Base-by-base conservation (phyloP, 345 rosid species). In the Eutrema heterophyllum region DNA sequence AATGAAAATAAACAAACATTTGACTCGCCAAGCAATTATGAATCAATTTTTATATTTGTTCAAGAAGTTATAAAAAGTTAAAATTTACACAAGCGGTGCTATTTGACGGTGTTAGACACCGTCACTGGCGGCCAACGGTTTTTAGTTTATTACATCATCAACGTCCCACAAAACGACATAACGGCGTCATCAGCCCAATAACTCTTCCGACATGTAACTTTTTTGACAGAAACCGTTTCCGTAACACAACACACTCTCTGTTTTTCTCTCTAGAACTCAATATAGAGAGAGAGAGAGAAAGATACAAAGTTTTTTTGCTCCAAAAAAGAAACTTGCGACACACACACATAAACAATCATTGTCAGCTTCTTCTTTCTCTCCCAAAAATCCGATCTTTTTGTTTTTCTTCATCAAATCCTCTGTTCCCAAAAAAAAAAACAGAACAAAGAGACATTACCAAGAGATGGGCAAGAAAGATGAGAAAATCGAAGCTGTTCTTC, bases 391-490 rank as follows among this genome's bases (percentile, higher is more conserved):
- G 4, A 26, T 48, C 36, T n/a, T 58, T 36, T 2, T 5, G 12
- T 6, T 66, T 46, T 21, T 53, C 1, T 14, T 54, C 14, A 26
- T 35, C 21, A 67, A 24, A 2, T 65, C 24, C 71, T 62, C 46
- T 71, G 52, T 51, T 57, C 48, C 13, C 2, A 6, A 27, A 30
- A 5, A 0, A 30, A 4, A 30, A 59, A 2, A 49, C 72, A 56
- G 26, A 66, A 11, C 44, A 57, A 7, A 41, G 39, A 64, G 30
- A 10, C n/a, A 39, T 6, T 5, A 38, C 30, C 46, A n/a, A 45
- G 72, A 80, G 79, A 89, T 88, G 97, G 89, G 88, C 62, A 89
- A 86, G 87, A 86, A 81, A 79, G 90, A 89, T 29, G 78, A 73
- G 64, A 90, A 84, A 80, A 83, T 83, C 38, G 88, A 87, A 83